These are phyloP conservation scores for Diplodia scrobiculata DNA, from an alignment of 2,329 filamentous ascomycete genomes.

Conservation along the genomic window DNA sequence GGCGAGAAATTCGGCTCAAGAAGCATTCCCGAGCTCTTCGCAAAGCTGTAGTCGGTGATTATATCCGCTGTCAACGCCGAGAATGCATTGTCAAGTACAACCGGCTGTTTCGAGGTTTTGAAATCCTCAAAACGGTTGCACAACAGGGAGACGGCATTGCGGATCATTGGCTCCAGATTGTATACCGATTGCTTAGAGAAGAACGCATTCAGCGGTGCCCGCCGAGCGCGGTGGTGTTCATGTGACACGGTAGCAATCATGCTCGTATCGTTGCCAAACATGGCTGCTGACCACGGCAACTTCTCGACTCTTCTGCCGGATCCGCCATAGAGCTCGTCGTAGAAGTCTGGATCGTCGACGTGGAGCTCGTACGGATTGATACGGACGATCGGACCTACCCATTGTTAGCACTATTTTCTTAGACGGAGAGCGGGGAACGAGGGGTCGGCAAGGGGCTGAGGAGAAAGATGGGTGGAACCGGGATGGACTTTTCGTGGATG, in stretches of 20 bases:
- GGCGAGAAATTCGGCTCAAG: slow-evolving; percentile 32
- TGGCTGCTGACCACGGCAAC: slow-evolving; percentile 31
- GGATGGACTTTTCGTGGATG: neutral
- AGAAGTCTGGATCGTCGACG: slow-evolving; percentile 38
- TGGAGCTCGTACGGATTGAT: slow-evolving; percentile 41
- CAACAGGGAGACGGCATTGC: slow-evolving; percentile 33
- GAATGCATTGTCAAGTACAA: slow-evolving; percentile 25
- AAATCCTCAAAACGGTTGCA: slow-evolving; percentile 30
- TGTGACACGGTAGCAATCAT: slow-evolving; percentile 32
- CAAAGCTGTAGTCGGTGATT: slow-evolving; percentile 34
- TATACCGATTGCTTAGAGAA: slow-evolving; percentile 36
- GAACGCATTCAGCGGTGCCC: slow-evolving; percentile 35
- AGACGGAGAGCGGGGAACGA: neutral
- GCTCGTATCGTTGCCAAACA: slow-evolving; percentile 30
- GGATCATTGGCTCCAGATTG: slow-evolving; percentile 34
- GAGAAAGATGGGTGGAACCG: slow-evolving; percentile 10
- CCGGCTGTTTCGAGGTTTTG: slow-evolving; percentile 17
- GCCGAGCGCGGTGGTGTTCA: slow-evolving; percentile 33
- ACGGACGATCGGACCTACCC: slow-evolving; percentile 38
- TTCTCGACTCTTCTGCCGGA: slow-evolving; percentile 29
- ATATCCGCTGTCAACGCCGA: slow-evolving; percentile 31
- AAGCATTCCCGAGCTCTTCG: slow-evolving; percentile 31
- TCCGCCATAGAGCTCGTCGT: slow-evolving; percentile 25
- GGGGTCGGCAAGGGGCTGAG: neutral
- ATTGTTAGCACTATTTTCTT: neutral